These are phyloP conservation scores for Hyparrhenia diplandra DNA, from an alignment of 176 grass and related monocot species.

Conservation along the genomic window DNA sequence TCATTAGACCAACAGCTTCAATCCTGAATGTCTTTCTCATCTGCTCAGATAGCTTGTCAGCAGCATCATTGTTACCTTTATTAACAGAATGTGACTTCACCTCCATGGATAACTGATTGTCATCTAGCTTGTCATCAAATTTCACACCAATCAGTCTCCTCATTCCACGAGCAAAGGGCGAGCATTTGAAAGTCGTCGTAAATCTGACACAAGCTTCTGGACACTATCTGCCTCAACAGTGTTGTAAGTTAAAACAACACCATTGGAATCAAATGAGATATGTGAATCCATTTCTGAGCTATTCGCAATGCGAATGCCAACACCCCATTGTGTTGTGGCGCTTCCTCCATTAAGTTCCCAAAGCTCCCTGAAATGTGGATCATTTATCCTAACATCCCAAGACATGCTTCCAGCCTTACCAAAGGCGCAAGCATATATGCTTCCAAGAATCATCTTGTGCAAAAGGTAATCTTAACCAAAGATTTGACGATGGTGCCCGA, in stretches of 20 bases:
- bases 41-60: slow-evolving; percentile 78
- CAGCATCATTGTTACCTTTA: slow-evolving; percentile 50
- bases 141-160: slow-evolving; percentile 75
- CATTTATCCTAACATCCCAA: slow-evolving; percentile 96
- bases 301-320: slow-evolving; percentile 78
- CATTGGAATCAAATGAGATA: slow-evolving; percentile 82
- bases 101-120: slow-evolving; percentile 31
- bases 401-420: slow-evolving; percentile 98
- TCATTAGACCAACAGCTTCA: slow-evolving; percentile 95
- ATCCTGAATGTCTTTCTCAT: slow-evolving; percentile 96
- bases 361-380: slow-evolving; percentile 85
- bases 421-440: slow-evolving; percentile 87
- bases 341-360: slow-evolving; percentile 83
- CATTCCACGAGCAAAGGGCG: slow-evolving; percentile 82
- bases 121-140: slow-evolving; percentile 63
- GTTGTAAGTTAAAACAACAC: slow-evolving; percentile 73
- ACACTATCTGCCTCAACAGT: slow-evolving; percentile 83
- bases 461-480: slow-evolving; percentile 91
- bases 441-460: slow-evolving; percentile 90
- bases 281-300: slow-evolving; percentile 96
- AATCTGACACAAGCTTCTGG: slow-evolving; percentile 78
- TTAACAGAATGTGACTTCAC: slow-evolving; percentile 46
- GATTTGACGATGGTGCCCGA: slow-evolving; percentile 64
- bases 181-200: slow-evolving; percentile 73
- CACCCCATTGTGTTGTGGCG: slow-evolving; percentile 65